Conservation (phyloP, 768 basidiomycete species). For the Daedaleopsis nitida region DNA sequence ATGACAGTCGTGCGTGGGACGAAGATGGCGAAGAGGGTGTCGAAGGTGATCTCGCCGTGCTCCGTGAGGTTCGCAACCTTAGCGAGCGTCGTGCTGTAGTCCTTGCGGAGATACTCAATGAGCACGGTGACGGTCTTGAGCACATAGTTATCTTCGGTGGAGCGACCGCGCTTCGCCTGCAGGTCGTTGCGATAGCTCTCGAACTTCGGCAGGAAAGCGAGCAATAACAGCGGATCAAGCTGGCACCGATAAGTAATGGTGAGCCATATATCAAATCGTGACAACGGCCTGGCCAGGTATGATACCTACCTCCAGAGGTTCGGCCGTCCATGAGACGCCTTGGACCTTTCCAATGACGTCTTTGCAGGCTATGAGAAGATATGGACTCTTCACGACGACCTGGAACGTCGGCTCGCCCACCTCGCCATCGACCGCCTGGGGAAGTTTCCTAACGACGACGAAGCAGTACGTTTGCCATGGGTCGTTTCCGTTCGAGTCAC, state of each 20-base stretch:
- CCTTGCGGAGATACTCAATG: constrained; percentile 48
- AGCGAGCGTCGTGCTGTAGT: constrained; percentile 51
- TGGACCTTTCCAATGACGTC: constrained; percentile 58
- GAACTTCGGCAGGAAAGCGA: constrained; percentile 54
- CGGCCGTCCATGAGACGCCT: constrained; percentile 60
- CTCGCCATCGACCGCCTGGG: constrained; percentile 39
- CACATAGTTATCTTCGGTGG: constrained; percentile 41
- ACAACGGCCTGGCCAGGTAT: too few relatives aligned
- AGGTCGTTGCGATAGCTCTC: constrained; percentile 46
- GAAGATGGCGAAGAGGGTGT: constrained; percentile 53
- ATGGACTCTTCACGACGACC: constrained; percentile 59
- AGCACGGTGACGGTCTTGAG: constrained; percentile 35
- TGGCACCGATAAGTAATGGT: constrained; percentile 29
- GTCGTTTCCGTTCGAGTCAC: constrained; percentile 1
- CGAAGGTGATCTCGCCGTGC: constrained; percentile 60
- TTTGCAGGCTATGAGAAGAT: constrained; percentile 58
- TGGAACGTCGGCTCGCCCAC: constrained; percentile 46
- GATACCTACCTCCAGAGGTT: constrained; percentile 50
- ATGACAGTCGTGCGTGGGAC: constrained; percentile 54
- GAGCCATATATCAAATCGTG: background rate
- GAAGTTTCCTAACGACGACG: constrained; percentile 58
- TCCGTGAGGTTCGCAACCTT: constrained; percentile 49
- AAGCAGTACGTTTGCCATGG: constrained; percentile 46
- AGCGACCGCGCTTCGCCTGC: constrained; percentile 23
- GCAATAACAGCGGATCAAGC: constrained; percentile 57